A percentile compares a stretch with the other conserved stretches of the same genome.
Conservation (phyloP, 1,284 basidiomycete species). For the Earliella scabrosa region DNA sequence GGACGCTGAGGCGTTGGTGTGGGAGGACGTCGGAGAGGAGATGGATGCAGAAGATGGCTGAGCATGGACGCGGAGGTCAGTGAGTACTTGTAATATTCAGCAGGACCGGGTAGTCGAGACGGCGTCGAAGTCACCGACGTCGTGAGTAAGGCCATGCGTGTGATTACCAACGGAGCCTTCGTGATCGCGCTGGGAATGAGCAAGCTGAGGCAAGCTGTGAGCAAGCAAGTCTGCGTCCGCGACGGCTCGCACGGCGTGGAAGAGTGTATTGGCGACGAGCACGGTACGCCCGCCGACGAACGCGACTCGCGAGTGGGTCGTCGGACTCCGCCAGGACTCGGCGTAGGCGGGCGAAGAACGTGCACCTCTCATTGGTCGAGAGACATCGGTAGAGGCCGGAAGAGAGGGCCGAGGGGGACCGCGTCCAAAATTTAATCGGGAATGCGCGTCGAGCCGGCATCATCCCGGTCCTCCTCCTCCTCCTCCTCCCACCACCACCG, state of each 20-base stretch:
- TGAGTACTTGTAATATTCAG: not conserved
- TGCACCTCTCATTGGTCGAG: not conserved
- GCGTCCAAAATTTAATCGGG: conserved; percentile 23
- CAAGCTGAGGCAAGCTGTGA: not conserved
- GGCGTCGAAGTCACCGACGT: not conserved
- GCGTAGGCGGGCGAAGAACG: not conserved
- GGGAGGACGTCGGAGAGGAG: not conserved
- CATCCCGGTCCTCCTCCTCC: conserved; percentile 6
- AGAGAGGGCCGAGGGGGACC: conserved; percentile 19
- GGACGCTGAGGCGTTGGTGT: not conserved
- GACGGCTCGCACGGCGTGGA: not conserved
- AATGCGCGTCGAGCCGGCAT: conserved; percentile 2
- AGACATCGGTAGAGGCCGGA: conserved; percentile 25
- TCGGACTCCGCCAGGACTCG: not conserved
- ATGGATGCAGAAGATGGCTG: not conserved
- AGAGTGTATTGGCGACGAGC: too few relatives aligned
- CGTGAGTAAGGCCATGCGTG: conserved; percentile 19
- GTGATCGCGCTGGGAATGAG: not conserved
- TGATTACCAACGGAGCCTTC: conserved; percentile 16
- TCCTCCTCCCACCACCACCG: conserved; percentile 23
- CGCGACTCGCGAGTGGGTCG: not conserved
- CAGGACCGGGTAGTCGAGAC: not conserved
- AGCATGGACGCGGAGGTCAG: not conserved
- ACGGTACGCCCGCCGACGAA: too few relatives aligned
- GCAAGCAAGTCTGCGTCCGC: not conserved